These are phyloP conservation scores for Aspergillus sp. DNA, from an alignment of 2,329 filamentous ascomycete species.

Conservation along the genomic window DNA sequence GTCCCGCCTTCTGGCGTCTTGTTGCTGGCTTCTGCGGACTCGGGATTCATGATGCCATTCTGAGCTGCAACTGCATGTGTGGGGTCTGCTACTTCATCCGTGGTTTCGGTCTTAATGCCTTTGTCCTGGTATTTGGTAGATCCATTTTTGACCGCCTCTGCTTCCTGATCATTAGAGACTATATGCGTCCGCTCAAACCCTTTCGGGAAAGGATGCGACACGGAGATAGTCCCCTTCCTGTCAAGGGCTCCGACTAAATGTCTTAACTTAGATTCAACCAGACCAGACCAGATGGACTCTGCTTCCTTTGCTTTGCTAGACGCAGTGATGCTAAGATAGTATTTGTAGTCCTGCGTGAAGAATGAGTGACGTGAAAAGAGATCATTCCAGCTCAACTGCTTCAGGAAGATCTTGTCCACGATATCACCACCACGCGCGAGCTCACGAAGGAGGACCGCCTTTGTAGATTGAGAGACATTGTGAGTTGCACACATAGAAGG, in stretches of 20 bases:
- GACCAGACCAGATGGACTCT: conserved; percentile 79
- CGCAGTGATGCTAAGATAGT: conserved; percentile 83
- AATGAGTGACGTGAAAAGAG: conserved; percentile 86
- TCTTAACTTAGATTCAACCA: conserved; percentile 88
- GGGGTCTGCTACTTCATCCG: conserved; percentile 44
- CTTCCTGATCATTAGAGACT: conserved; percentile 54
- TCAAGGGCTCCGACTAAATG: conserved; percentile 78
- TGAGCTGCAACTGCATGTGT: conserved; percentile 43
- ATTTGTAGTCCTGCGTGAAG: conserved; percentile 88
- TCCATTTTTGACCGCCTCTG: conserved; percentile 55
- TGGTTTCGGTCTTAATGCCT: conserved; percentile 44
- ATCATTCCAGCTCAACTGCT: conserved; percentile 73
- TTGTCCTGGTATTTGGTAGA: conserved; percentile 53
- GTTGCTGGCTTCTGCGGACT: conserved; percentile 27
- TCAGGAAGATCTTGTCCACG: conserved; percentile 68
- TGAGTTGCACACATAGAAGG: conserved; percentile 97
- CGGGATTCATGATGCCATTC: conserved; percentile 35
- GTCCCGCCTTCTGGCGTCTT: conserved; percentile 34
- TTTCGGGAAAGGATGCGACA: conserved; percentile 89
- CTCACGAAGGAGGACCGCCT: conserved; percentile 74
- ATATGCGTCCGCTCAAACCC: conserved; percentile 76
- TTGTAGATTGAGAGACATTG: conserved; percentile 82
- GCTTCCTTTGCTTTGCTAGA: conserved; percentile 76
- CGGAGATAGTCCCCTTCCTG: conserved; percentile 65
- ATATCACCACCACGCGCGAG: conserved; percentile 69